Evolutionary conservation across 2,329 filamentous ascomycete species (phyloP), one percentile per base, ranked within the genome.

Genomic region (Cercospora sp.): DNA sequence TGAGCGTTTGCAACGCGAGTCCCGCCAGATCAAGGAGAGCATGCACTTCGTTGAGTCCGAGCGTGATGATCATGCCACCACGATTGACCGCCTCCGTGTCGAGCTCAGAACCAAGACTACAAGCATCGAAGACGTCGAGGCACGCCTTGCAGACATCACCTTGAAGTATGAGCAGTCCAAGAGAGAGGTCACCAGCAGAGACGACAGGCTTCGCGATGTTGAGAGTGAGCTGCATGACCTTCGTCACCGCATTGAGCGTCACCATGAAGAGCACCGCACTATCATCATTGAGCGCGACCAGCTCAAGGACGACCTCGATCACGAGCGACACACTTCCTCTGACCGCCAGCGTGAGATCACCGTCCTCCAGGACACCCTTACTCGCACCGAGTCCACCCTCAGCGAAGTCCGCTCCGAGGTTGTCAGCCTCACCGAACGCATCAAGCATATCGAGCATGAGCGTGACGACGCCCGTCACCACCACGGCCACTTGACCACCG

Each of bases 41-140:
- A 66, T 77, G 28, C 70, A 70, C 28, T 67, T 67, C n/a, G 66
- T 74, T 42, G 75, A 77, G 65, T 62, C 65, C 9, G 76, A 77
- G 67, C 73, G 75, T 33, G 75, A 77, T 61, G 76, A 77, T 36
- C 75, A 75, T 36, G 58, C 65, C 20, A 67, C 70, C 39, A 75
- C 71, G 18, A 70, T 76, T 18, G 75, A 77, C 18, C 68, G 70
- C 39, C 69, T 76, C 36, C 73, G 75, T 12, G 64, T 70, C 10
- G 75, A 77, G 67, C 67, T 76, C 64, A 75, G 74, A 62, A 68
- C 64, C 18, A 72, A 73, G 59, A 72, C 67, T 10, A 69, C 70
- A 18, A 67, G 63, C 55, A 67, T 72, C 20, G 73, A 75, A 18
- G 73, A 76, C 33, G 68, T 71, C 10, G 72, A 76, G 53, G 65